Conservation (phyloP, 106 monocot genomes). For the Apostasia ramifera region DNA sequence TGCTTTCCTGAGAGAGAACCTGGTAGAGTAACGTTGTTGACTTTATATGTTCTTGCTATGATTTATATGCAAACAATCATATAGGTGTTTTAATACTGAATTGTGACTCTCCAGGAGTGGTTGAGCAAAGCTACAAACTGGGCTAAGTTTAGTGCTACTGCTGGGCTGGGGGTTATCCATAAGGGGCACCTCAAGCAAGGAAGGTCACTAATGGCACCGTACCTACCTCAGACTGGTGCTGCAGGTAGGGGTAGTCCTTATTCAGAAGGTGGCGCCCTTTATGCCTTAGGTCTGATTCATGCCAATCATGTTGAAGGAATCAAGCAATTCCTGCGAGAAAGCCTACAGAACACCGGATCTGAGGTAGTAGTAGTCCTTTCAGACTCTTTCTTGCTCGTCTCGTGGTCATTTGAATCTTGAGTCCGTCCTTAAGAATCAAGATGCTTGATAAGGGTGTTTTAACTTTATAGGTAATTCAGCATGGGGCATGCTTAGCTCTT, state of each 20-base stretch:
- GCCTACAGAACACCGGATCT: conserved; percentile 72
- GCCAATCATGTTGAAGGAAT: conserved; percentile 98
- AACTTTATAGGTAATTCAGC: conserved; percentile 81
- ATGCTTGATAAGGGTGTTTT: background rate
- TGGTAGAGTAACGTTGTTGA: conserved; percentile 39
- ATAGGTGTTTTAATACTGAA: background rate
- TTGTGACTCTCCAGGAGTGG: conserved; percentile 67
- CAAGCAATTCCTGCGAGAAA: conserved; percentile 93
- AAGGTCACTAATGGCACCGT: conserved; percentile 95
- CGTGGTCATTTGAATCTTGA: background rate
- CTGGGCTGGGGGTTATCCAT: conserved; percentile 97
- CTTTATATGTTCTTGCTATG: background rate
- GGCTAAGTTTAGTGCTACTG: conserved; percentile 99
- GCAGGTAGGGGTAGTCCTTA: conserved; percentile 88
- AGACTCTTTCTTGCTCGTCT: background rate
- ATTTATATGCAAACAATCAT: no score
- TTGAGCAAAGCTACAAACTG: conserved; percentile 97
- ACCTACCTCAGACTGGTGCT: conserved; percentile 92
- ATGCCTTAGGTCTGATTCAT: conserved; percentile 96
- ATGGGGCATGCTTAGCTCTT: conserved; percentile 93
- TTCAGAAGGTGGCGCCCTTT: conserved; percentile 99
- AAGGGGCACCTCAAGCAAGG: conserved; percentile 98
- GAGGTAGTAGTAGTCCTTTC: conserved; percentile 53
- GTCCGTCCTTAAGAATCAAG: background rate
- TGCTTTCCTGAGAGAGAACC: conserved; percentile 94